phyloP scores from a whole-genome alignment of 768 basidiomycete species.

The Trametes elegans region DNA sequence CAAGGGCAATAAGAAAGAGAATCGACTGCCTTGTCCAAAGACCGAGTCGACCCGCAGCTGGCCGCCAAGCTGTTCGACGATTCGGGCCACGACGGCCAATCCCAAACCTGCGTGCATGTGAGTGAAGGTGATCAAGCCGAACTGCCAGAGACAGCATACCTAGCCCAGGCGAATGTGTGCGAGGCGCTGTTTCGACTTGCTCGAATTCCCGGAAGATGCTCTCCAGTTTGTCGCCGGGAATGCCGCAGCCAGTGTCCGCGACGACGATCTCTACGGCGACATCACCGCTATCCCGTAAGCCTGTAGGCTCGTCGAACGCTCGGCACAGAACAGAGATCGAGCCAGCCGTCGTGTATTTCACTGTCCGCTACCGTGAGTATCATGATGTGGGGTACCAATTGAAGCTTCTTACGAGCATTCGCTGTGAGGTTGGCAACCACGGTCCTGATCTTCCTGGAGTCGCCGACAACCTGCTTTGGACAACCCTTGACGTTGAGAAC shows the following conservation, averaged over 20 bases:
- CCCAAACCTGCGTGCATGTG: constrained; percentile 50
- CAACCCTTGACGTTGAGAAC: constrained; percentile 50
- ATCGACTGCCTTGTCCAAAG: constrained; percentile 62
- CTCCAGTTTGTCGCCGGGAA: constrained; percentile 61
- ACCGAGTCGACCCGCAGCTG: constrained; percentile 77
- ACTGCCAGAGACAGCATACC: constrained; percentile 31
- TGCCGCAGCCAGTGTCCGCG: constrained; percentile 73
- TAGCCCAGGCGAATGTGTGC: constrained; percentile 41
- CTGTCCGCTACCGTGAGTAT: constrained; percentile 30
- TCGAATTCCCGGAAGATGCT: constrained; percentile 80
- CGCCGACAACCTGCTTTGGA: constrained; percentile 65
- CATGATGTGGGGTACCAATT: too few species aligned
- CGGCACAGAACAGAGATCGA: constrained; percentile 59
- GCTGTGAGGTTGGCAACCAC: constrained; percentile 77
- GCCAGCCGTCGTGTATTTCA: constrained; percentile 70
- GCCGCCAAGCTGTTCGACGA: constrained; percentile 76
- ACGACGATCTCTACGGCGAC: constrained; percentile 68
- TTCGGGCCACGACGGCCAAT: constrained; percentile 76
- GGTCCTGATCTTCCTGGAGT: constrained; percentile 69
- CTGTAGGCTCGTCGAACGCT: constrained; percentile 49
- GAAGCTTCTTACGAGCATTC: constrained; percentile 55
- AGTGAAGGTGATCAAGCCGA: neutral
- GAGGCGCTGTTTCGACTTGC: constrained; percentile 59
- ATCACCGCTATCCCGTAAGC: constrained; percentile 43
- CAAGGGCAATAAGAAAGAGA: constrained; percentile 72